Conservation (phyloP, 2,329 filamentous ascomycete species). For the Aspergillus sp. region DNA sequence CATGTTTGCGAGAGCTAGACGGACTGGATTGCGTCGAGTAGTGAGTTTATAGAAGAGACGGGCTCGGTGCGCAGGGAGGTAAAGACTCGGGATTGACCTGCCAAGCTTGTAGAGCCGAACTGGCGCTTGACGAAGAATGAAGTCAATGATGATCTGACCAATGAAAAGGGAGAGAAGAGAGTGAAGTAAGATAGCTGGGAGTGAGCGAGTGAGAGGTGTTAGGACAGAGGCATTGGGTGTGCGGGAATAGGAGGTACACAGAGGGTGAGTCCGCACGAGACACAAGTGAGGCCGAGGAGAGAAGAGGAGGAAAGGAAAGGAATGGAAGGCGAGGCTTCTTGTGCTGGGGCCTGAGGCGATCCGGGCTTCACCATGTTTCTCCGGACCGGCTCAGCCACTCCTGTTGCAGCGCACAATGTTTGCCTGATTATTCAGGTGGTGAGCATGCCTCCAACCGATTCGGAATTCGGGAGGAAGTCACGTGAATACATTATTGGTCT, state of each 20-base stretch:
- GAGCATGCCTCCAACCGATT: background rate
- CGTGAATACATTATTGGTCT: constrained; percentile 25
- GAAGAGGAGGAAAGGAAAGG: constrained; percentile 37
- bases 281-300: constrained; percentile 19
- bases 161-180: constrained; percentile 22
- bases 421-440: constrained; percentile 19
- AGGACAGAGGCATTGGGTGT: constrained; percentile 17
- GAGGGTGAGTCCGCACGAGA: constrained; percentile 19
- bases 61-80: constrained; percentile 11
- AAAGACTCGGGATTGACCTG: constrained; percentile 21
- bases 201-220: background rate
- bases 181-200: background rate
- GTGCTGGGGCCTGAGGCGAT: constrained; percentile 25
- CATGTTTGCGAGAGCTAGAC: constrained; percentile 42
- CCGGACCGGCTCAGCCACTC: constrained; percentile 20
- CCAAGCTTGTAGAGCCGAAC: constrained; percentile 32
- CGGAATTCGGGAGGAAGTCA: constrained; percentile 6
- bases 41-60: constrained; percentile 17
- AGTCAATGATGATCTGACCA: constrained; percentile 33
- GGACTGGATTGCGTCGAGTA: constrained; percentile 12
- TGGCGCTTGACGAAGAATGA: constrained; percentile 34
- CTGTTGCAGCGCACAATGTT: constrained; percentile 8
- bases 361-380: constrained; percentile 21
- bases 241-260: constrained; percentile 18
- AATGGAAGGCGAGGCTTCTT: constrained; percentile 39